These are phyloP conservation scores for Helianthus tuberosus DNA, from an alignment of 129 eudicot species.

Conservation along the genomic window DNA sequence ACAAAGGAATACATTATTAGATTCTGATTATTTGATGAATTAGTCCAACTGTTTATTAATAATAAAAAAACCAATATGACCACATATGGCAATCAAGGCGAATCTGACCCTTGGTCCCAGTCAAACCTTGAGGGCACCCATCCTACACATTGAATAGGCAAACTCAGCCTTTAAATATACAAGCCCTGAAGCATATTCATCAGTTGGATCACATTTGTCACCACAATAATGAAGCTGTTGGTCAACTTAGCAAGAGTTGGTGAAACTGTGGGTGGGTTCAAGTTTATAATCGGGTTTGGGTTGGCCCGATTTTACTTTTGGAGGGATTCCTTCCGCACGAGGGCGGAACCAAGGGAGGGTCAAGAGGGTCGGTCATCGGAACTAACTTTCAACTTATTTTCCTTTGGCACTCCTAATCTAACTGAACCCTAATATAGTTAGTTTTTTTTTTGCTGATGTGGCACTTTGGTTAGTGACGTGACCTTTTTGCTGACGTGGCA, in stretches of 20 bases:
- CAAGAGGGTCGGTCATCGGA: too few species aligned
- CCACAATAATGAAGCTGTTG: slow-evolving; percentile 50
- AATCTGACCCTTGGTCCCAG: slow-evolving; percentile 65
- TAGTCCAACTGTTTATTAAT: slow-evolving; percentile 16
- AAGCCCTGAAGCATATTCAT: slow-evolving; percentile 39
- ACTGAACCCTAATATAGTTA: too few species aligned
- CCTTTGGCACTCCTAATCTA: too few species aligned
- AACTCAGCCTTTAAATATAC: slow-evolving; percentile 49
- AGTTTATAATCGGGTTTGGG: slow-evolving; percentile 52
- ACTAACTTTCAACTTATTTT: too few species aligned
- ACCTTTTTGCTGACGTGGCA: too few species aligned
- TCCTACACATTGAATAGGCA: slow-evolving; percentile 57
- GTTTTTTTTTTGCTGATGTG: too few species aligned
- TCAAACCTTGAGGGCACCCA: slow-evolving; percentile 61
- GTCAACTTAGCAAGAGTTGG: slow-evolving; percentile 67
- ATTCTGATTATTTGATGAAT: slow-evolving; percentile 17
- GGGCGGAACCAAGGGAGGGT: too few species aligned
- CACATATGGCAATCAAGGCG: slow-evolving; percentile 48
- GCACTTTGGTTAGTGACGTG: too few species aligned
- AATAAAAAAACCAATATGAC: not conserved
- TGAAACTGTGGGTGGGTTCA: slow-evolving; percentile 59
- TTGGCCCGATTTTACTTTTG: slow-evolving; percentile 34
- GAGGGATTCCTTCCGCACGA: slow-evolving; percentile 45
- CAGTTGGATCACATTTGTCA: slow-evolving; percentile 44
- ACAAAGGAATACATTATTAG: slow-evolving; percentile 26